Evolutionary conservation across 352 stramenopile species (phyloP), one percentile per base, ranked within the genome.

Genomic region (Globisporangium apiculatum): DNA sequence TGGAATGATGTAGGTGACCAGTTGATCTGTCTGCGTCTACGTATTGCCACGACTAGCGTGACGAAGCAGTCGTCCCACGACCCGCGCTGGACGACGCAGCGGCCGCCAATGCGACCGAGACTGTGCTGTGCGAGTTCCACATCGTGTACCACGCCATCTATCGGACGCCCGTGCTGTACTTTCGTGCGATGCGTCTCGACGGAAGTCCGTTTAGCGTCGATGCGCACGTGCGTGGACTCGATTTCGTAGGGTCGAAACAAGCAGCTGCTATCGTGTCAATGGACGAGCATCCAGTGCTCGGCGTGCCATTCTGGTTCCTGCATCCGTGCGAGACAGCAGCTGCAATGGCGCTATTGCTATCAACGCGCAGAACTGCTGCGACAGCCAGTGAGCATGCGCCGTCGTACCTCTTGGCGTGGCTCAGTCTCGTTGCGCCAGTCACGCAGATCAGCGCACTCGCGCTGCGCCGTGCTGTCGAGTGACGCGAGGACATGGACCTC

Each of bases 81-180:
- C 10, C 5, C 12, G 6, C 31, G 7, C 18, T 10, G 4, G 10
- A 14, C 6, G 0, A 7, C 55, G 31, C 48, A 31, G 24, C 24
- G 2, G 24, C 24, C 24, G 24, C 24, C 7, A 36, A 51, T 24
- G 17, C n/a, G 17, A 53, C 48, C 12, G 51, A 75, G 36, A 72
- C 59, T 8, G 64, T 76, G n/a, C 36, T 91, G 17, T 67, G 83
- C 47, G 81, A 91, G 42, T 89, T 89, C 64, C 84, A 94, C 68
- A 84, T 94, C 53, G 80, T 91, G 36, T 94, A 79, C 62, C 83
- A 91, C 64, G 69, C 66, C 8, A 82, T 86, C 38, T 94, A 89
- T 66, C 73, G 84, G 56, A 86, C 76, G 3, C 82, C 82, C 0
- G 76, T 85, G 65, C 69, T 94, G 41, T 94, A 87, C 56, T 89